phyloP scores from a whole-genome alignment of 768 basidiomycete genomes.

The Serendipita sp. region DNA sequence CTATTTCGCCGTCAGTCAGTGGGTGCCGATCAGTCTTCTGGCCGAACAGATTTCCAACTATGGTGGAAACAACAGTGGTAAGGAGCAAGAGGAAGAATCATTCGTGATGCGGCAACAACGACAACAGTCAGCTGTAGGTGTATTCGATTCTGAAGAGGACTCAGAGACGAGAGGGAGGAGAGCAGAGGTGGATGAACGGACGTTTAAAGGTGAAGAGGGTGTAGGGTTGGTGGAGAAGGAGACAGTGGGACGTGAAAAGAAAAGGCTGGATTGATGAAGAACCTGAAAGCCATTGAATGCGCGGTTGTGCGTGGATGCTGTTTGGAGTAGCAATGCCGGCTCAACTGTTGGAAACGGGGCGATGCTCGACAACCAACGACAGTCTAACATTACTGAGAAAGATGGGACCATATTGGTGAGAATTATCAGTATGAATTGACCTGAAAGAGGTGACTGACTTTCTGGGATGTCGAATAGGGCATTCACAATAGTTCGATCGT shows the following conservation, averaged over 20 bases:
- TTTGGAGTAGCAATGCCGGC: constrained; percentile 5
- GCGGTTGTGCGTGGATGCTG: constrained; percentile 6
- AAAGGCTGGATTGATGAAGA: constrained; percentile 18
- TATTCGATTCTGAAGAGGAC: neutral
- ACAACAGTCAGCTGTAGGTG: neutral
- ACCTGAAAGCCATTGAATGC: neutral
- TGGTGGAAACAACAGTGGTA: neutral
- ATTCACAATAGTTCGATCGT: constrained; percentile 94
- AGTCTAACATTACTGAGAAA: constrained; percentile 46
- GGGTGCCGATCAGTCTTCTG: constrained; percentile 86
- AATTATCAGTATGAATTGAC: constrained; percentile 6
- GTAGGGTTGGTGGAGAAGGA: constrained; percentile 9
- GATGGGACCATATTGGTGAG: constrained; percentile 75
- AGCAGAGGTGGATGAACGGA: constrained; percentile 17
- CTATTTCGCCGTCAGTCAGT: constrained; percentile 83
- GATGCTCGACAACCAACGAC: neutral
- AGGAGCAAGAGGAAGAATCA: neutral
- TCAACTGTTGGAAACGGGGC: constrained; percentile 10
- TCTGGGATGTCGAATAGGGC: constrained; percentile 32
- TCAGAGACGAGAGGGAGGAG: neutral
- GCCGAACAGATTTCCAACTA: neutral
- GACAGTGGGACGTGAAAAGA: constrained; percentile 9
- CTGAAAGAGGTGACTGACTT: too few relatives aligned
- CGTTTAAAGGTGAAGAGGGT: constrained; percentile 16
- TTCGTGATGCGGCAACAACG: neutral